Evolutionary conservation across 305 asterid species (phyloP), one percentile per base, ranked within the genome.

Genomic region (Fraxinus xanthoxyloides): DNA sequence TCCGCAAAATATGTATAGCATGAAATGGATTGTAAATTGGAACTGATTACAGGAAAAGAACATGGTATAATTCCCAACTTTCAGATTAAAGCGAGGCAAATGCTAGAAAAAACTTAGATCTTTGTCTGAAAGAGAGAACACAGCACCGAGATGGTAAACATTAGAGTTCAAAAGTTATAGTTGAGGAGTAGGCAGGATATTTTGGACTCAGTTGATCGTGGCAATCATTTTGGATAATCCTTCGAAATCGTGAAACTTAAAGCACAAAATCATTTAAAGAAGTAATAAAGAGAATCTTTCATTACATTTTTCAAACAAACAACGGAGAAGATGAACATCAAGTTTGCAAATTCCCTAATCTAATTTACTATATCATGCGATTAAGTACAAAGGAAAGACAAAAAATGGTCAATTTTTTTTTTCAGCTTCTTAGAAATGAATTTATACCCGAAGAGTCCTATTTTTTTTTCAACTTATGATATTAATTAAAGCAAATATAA

Each of bases 11-110:
- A 59, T 21, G 69, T 59, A 21, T 59, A 21, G 13, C 23, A 59
- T 12, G 40, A 6, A 12, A 63, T 36, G 26, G 12, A 61, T 23
- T 67, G 72, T 77, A 67, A 34, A 69, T 30, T 28, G 32, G 12
- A n/a, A 76, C 56, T 61, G 77, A 2, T 51, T 10, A 72, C 76
- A 56, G 78, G 54, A 35, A 13, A 6, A 76, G 77, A 31, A 82
- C 7, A 43, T 5, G n/a, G 30, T 31, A 67, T 51, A 17, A 51
- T 51, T 51, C 23, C 63, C 9, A 23, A 61, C 30, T 61, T 21
- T 2, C 13, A 61, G 13, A 30, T 19, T 24, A 54, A 30, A 43
- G 26, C 61, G 24, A 38, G 78, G 61, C 32, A 35, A 28, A 75
- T 46, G 23, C 6, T 38, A 10, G 69, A 59, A 21, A 19, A 59